These are phyloP conservation scores for Oenanthe sinensis DNA, from an alignment of 129 eudicot genomes.

Conservation along the genomic window DNA sequence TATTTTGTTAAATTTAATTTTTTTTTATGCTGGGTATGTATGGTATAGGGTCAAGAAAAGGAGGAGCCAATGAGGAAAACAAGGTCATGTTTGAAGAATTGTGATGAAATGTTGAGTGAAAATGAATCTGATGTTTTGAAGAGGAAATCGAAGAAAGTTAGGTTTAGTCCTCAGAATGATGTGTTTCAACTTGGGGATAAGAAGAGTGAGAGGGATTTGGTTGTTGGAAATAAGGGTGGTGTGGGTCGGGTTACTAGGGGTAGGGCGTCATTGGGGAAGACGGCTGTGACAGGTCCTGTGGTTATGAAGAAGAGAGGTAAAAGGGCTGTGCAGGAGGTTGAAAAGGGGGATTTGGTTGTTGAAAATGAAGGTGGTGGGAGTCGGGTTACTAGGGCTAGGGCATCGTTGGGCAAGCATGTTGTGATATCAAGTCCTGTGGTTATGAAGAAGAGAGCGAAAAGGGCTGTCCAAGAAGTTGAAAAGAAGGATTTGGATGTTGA, in stretches of 20 bases:
- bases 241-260: slow-evolving; percentile 37
- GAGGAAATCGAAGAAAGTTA: slow-evolving; percentile 64
- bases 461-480: slow-evolving; percentile 8
- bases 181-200: slow-evolving; percentile 34
- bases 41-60: slow-evolving; percentile 19
- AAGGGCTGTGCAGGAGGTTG: slow-evolving; percentile 14
- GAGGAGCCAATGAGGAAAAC: slow-evolving; percentile 19
- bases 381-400: slow-evolving; percentile 43
- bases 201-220: slow-evolving; percentile 6
- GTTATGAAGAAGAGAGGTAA: slow-evolving; percentile 25
- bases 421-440: slow-evolving; percentile 8
- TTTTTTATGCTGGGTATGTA: not conserved
- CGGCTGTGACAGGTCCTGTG: slow-evolving; percentile 4
- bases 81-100: slow-evolving; percentile 35
- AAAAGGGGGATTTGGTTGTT: slow-evolving; percentile 10
- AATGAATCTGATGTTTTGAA: slow-evolving; percentile 27
- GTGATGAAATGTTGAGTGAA: slow-evolving; percentile 27
- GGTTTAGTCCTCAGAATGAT: slow-evolving; percentile 62
- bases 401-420: slow-evolving; percentile 13
- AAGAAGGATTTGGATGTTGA: slow-evolving; percentile 14
- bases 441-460: slow-evolving; percentile 27
- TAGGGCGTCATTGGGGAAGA: slow-evolving; percentile 18
- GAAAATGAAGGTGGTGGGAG: not conserved
- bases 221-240: not conserved
- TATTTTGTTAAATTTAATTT: not conserved